A percentile compares a stretch with the other conserved stretches of the same genome.
phyloP scores from a whole-genome alignment of 169 alveolate species.

The Plasmodium adleri region DNA sequence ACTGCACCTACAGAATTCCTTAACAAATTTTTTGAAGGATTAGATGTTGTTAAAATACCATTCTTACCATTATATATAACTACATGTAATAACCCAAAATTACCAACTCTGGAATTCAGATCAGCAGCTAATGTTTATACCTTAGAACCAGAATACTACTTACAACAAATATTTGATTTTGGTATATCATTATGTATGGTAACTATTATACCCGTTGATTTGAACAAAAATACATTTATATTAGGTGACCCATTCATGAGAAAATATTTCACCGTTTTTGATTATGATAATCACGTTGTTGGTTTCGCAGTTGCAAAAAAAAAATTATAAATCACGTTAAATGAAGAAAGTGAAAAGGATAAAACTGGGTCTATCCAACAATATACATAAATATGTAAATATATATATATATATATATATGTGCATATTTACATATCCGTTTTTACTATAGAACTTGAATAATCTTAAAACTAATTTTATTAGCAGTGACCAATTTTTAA shows the following conservation, averaged over 20 bases:
- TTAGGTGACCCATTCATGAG: conserved; percentile 77
- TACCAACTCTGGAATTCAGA: conserved; percentile 42
- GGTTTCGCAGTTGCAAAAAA: conserved; percentile 73
- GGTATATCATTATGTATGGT: conserved; percentile 24
- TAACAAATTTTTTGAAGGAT: conserved; percentile 19
- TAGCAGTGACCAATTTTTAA: no score
- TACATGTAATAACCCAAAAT: conserved; percentile 15
- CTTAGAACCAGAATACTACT: conserved; percentile 59
- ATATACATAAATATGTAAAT: no score
- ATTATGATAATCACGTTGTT: conserved; percentile 61
- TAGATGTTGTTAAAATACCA: conserved; percentile 41
- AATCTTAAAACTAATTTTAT: no score
- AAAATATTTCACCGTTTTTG: conserved; percentile 77
- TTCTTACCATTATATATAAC: conserved; percentile 47
- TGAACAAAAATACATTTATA: conserved; percentile 45
- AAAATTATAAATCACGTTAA: no score
- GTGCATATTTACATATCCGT: no score
- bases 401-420: no score
- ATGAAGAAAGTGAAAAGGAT: no score
- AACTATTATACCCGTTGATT: conserved; percentile 25
- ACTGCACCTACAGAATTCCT: conserved; percentile 55
- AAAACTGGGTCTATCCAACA: no score
- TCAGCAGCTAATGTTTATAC: conserved; percentile 39
- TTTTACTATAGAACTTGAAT: no score
- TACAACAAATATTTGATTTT: conserved; percentile 23